Percentiles rank a stretch among this genome's conserved stretches.
Evolutionary conservation across 805 yeast genomes (phyloP).

Genomic region (Cyberlindnera xishuangbannaensis): DNA sequence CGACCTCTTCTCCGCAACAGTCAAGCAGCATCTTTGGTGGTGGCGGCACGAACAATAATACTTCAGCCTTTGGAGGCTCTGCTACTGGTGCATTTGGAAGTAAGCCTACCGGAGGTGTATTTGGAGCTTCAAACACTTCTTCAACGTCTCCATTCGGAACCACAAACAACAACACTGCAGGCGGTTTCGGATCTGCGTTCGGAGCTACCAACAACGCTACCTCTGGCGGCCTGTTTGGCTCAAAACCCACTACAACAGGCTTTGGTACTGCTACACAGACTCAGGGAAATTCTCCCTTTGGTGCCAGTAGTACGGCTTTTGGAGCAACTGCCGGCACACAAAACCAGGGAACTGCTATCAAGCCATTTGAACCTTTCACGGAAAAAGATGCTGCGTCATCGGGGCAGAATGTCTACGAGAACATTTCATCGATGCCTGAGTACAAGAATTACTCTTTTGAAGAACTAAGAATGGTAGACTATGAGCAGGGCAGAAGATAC

Average conservation of each 20-base stretch:
- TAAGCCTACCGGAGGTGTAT: slow-evolving; percentile 21
- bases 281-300: slow-evolving; percentile 37
- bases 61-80: slow-evolving; percentile 24
- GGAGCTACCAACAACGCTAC: neutral
- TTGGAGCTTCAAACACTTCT: slow-evolving; percentile 20
- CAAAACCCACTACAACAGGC: slow-evolving; percentile 22
- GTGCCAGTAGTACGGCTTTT: slow-evolving; percentile 21
- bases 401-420: slow-evolving; percentile 57
- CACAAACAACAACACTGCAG: neutral
- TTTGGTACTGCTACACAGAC: slow-evolving; percentile 27
- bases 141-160: neutral
- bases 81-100: slow-evolving; percentile 19
- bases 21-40: slow-evolving; percentile 36
- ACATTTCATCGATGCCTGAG: slow-evolving; percentile 85
- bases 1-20: slow-evolving; percentile 19
- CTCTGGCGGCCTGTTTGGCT: neutral
- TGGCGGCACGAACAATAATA: slow-evolving; percentile 22
- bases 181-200: neutral
- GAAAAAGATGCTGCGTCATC: slow-evolving; percentile 66
- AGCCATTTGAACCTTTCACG: slow-evolving; percentile 60
- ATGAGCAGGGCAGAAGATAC: slow-evolving; percentile 60
- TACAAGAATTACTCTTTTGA: slow-evolving; percentile 76
- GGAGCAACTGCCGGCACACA: slow-evolving; percentile 22
- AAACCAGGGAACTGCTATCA: slow-evolving; percentile 63
- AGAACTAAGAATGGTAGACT: slow-evolving; percentile 87